These are phyloP conservation scores for Mucuna pruriens DNA, from an alignment of 306 rosid species.

Conservation along the genomic window DNA sequence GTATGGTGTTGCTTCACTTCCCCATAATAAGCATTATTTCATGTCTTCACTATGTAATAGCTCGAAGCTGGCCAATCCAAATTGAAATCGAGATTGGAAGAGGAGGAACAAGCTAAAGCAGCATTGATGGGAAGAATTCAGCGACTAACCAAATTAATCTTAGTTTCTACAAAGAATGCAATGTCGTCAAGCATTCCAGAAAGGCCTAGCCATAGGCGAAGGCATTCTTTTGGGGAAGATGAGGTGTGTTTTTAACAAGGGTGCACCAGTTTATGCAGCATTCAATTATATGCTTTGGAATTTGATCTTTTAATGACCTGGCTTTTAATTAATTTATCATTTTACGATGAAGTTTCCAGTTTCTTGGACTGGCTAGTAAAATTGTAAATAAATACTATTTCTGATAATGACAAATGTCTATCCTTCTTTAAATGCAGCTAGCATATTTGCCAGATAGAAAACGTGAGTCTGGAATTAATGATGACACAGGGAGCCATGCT, in stretches of 20 bases:
- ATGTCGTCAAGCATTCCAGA: conserved; percentile 66
- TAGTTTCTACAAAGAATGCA: conserved; percentile 78
- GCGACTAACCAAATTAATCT: conserved; percentile 80
- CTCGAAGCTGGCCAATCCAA: conserved; percentile 89
- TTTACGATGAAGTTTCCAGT: conserved; percentile 1
- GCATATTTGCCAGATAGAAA: conserved; percentile 88
- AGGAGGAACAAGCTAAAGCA: conserved; percentile 92
- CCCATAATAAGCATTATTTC: conserved; percentile 38
- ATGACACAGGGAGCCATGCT: conserved; percentile 64
- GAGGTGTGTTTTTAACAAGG: conserved; percentile 60
- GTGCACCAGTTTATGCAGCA: conserved; percentile 15
- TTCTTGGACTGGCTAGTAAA: conserved; percentile 2
- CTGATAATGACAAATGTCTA: neutral
- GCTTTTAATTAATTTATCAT: neutral
- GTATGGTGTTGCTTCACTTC: conserved; percentile 26
- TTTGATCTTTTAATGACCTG: conserved; percentile 28
- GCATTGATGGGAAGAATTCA: conserved; percentile 94
- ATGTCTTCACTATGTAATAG: conserved; percentile 60
- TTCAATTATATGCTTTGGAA: conserved; percentile 5
- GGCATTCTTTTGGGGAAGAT: conserved; percentile 95
- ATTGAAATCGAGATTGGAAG: conserved; percentile 83
- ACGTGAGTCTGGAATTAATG: conserved; percentile 66
- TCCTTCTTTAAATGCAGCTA: conserved; percentile 63
- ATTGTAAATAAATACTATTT: neutral
- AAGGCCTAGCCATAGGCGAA: conserved; percentile 66